phyloP scores from a whole-genome alignment of 768 basidiomycete species.

The Trametes villosa region DNA sequence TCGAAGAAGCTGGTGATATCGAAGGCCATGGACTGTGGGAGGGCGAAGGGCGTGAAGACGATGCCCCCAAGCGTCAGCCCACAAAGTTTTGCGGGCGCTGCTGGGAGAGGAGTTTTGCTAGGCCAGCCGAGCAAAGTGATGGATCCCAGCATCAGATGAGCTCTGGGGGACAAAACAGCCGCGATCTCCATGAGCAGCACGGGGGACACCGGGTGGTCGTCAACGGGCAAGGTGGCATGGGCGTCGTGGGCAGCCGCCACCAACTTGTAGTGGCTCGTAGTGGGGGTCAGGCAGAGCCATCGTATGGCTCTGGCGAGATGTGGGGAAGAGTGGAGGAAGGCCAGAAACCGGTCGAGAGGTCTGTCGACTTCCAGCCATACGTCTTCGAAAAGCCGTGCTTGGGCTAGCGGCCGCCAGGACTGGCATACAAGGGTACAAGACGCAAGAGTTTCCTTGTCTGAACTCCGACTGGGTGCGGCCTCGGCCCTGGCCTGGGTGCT shows the following conservation, averaged over 20 bases:
- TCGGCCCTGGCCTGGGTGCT: not conserved
- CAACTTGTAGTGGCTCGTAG: too few species aligned
- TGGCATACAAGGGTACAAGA: conserved; percentile 3
- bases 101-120: not conserved
- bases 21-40: not conserved
- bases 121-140: not conserved
- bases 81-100: not conserved
- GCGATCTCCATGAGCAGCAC: not conserved
- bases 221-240: too few species aligned
- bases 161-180: not conserved
- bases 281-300: not conserved
- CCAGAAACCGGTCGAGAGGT: not conserved
- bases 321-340: not conserved
- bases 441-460: not conserved
- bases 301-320: not conserved
- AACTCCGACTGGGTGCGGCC: too few species aligned
- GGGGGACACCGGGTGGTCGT: not conserved
- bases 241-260: not conserved
- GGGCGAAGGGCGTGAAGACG: not conserved
- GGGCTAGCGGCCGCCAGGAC: not conserved
- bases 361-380: not conserved
- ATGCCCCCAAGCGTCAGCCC: not conserved
- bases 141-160: not conserved
- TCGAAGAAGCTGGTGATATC: conserved; percentile 1
- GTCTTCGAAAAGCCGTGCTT: not conserved